Base-by-base conservation (phyloP, 495 filamentous ascomycete species). In the Penicillium turbatum region DNA sequence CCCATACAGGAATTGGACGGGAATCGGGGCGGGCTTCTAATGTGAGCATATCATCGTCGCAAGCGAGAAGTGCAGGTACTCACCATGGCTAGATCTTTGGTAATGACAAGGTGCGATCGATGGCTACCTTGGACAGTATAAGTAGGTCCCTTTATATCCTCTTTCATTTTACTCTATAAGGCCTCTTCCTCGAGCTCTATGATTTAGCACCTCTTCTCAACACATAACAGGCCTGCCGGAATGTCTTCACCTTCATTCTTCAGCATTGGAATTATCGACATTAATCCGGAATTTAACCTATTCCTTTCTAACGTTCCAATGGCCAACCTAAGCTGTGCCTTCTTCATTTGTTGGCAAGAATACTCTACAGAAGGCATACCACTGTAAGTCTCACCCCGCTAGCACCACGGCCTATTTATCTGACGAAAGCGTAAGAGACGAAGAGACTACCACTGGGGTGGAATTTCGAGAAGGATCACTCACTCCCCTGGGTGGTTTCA, bases 301-400 rank as follows among this genome's bases (percentile, higher is more conserved):
- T 42, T 19, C 21, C 21, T 24, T 39, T 39, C 36, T 39, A 9
- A 39, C 11, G 40, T 9, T 3, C 40, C 40, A 43, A 43, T 43
- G 24, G 40, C 40, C 40, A 8, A 43, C 24, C 5, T 43, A 43
- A 29, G 5, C 12, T n/a, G 40, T 43, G 40, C 21, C n/a, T 43
- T 43, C 40, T 29, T 43, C 13, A 43, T 43, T 29, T 43, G 40
- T 43, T 43, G 40, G 12, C 40, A 43, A 29, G 40, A 43, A 43
- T 43, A 43, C 13, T 43, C 40, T 43, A 8, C 24, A 29, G 9
- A 15, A 43, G 40, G 40, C 40, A 29, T 15, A 43, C 40, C 40
- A 43, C 40, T 43, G 40, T 43, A 6, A 43, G 40, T 43, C 40
- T 41, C 40, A 29, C 24, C 24, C 24, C 40, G 2, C 21, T 43